Evolutionary conservation across 257 asterid species (phyloP).

Genomic region (Thymus mandschuricus): DNA sequence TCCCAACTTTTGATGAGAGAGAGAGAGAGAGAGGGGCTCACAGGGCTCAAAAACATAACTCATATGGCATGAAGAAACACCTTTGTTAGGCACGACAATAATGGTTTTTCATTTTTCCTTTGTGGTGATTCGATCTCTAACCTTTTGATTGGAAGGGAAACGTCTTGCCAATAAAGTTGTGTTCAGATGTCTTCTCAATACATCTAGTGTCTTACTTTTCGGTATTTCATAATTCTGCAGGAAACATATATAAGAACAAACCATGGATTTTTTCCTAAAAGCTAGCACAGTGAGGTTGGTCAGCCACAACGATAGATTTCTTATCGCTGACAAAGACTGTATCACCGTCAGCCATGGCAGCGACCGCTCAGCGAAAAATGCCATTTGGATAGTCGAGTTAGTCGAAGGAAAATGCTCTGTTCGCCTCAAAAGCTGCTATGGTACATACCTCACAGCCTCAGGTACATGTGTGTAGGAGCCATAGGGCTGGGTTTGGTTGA

Average conservation of each 20-base stretch:
- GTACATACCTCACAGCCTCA: conserved; percentile 72
- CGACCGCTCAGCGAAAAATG: conserved; percentile 45
- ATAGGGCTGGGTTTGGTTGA: too few relatives aligned
- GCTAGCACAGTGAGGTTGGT: conserved; percentile 55
- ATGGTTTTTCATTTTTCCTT: too few relatives aligned
- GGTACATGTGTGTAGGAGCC: too few relatives aligned
- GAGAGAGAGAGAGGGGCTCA: background rate
- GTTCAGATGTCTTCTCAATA: too few relatives aligned
- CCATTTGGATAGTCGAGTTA: conserved; percentile 60
- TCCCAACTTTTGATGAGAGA: conserved; percentile 8
- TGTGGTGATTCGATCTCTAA: too few relatives aligned
- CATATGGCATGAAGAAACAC: background rate
- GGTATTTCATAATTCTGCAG: background rate
- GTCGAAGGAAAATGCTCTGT: conserved; percentile 39
- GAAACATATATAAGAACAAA: background rate
- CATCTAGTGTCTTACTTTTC: background rate
- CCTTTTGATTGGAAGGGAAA: too few relatives aligned
- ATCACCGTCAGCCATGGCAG: conserved; percentile 47
- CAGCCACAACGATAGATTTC: conserved; percentile 58
- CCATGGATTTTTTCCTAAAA: conserved; percentile 66
- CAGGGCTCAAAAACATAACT: background rate
- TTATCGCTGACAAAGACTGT: conserved; percentile 62
- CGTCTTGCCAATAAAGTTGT: too few relatives aligned
- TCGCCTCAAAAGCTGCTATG: conserved; percentile 64
- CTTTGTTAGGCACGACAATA: too few relatives aligned